Percentiles rank a stretch among this genome's conserved stretches.
phyloP scores from a whole-genome alignment of 352 stramenopile genomes.

The Globisporangium viniferum region DNA sequence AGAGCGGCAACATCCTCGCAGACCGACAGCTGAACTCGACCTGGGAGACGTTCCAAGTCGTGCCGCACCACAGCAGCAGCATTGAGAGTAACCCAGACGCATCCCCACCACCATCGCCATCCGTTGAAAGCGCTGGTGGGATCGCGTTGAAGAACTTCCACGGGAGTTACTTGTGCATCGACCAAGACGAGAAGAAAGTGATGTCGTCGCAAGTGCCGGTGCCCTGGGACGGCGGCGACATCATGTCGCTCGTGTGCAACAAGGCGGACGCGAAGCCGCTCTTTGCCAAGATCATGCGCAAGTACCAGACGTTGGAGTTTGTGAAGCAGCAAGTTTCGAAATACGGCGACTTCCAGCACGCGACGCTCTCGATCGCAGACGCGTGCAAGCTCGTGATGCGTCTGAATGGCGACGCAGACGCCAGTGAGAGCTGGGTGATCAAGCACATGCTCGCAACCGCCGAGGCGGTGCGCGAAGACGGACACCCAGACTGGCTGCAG shows the following conservation, averaged over 20 bases:
- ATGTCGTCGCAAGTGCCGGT: constrained; percentile 48
- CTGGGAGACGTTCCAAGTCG: constrained; percentile 86
- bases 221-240: constrained; percentile 66
- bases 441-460: constrained; percentile 71
- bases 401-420: constrained; percentile 53
- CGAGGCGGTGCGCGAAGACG: constrained; percentile 52
- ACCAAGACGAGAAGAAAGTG: constrained; percentile 38
- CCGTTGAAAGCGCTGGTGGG: constrained; percentile 21
- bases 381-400: constrained; percentile 58
- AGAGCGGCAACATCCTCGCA: constrained; percentile 64
- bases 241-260: constrained; percentile 77
- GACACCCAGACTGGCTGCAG: constrained; percentile 82
- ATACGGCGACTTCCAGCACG: constrained; percentile 52
- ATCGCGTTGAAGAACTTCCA: constrained; percentile 79
- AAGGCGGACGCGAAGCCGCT: constrained; percentile 47
- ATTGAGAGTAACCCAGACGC: neutral
- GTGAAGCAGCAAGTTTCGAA: constrained; percentile 38
- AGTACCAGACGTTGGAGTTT: constrained; percentile 66
- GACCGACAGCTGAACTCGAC: constrained; percentile 76
- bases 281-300: constrained; percentile 67
- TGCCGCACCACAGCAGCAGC: constrained; percentile 41
- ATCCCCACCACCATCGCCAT: neutral
- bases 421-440: constrained; percentile 52
- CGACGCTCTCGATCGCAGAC: constrained; percentile 49
- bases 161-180: constrained; percentile 73